Evolutionary conservation across 2,329 filamentous ascomycete genomes (phyloP), one percentile per base, ranked within the genome.

Genomic region (Colletotrichum viniferum): DNA sequence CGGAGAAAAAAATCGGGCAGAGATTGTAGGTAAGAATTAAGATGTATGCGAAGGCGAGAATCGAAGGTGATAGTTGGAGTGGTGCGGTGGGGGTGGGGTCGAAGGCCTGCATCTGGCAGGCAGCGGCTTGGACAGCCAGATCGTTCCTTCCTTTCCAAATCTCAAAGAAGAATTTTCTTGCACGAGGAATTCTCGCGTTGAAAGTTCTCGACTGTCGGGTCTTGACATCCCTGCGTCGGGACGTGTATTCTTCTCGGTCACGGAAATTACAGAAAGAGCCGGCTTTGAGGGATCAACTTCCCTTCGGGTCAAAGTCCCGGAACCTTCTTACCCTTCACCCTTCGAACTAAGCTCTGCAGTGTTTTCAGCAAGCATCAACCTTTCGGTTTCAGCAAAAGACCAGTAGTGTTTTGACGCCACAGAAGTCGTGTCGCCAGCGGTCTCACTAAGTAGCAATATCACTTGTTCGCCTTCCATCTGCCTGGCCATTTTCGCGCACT

Each of bases 301-400:
- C 5, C 38, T 43, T 43, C 38, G 0, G 18, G 4, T 6, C 38
- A 43, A 43, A n/a, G 38, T 10, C 18, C 18, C 9, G 18, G 38
- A 43, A n/a, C 0, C 38, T 43, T 43, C 2, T 43, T 43, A 10
- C 4, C 38, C 18, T 43, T 10, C 38, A 10, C 38, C 18, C 0
- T 43, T 0, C 38, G 0, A 12, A 6, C 4, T 12, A 0, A n/a
- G 5, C 5, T n/a, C 38, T 6, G 5, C 16, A 5, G 0, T 6
- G 0, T 43, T 43, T 43, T 43, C 16, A 43, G 36, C 8, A 38
- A 38, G 1, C 36, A 5, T 0, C 7, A 18, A 18, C 0, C 36
- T 38, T 18, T 9, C 16, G 16, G 8, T n/a, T 43, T 2, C 18
- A 43, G 8, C 38, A 43, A n/a, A 0, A 10, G 16, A 43, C 38